Evolutionary conservation across 2,329 filamentous ascomycete genomes (phyloP), one percentile per base, ranked within the genome.

Genomic region (Calonectria hongkongensis): DNA sequence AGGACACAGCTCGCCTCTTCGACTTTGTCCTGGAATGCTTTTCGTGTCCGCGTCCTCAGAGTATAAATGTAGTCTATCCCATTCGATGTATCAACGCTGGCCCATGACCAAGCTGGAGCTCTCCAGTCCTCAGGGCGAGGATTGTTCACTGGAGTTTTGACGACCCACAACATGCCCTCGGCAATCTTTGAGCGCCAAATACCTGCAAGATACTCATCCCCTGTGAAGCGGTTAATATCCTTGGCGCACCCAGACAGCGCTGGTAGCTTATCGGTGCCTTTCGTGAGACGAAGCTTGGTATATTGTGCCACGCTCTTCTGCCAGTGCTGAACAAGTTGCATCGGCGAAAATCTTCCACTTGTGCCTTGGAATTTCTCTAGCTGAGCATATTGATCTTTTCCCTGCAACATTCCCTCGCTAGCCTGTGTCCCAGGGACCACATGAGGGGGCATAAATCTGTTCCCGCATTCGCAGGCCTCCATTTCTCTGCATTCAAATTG

Each of bases 401-500:
- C 43, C 21, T 64, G 56, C 16, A 39, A 10, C 41, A 50, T 48
- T 6, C 27, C 63, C 18, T 51, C 28, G 15, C 16, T 63, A 0
- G n/a, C 43, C 7, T 25, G 25, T 4, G 54, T 28, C 12, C 25
- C 21, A 12, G 69, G 63, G 18, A 43, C 30, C 9, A 28, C 18
- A 36, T 71, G 69, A 15, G 51, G 69, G 3, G 51, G 16, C 30
- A 62, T 67, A n/a, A 51, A 33, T 6, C 18, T 10, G 41, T 16
- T 47, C 8, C 70, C 68, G 45, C 76, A 77, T 56, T 76, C 71
- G 41, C 75, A 78, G 7, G 12, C 48, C 6, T 50, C 63, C 36
- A 21, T 9, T 10, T 70, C 50, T 45, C 51, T 51, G 27, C 76
- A 79, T 21, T 76, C 75, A 69, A 74, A 76, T 27, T 75, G 28